These are phyloP conservation scores for Talaromyces thailandensis DNA, from an alignment of 495 filamentous ascomycete species.

Conservation along the genomic window DNA sequence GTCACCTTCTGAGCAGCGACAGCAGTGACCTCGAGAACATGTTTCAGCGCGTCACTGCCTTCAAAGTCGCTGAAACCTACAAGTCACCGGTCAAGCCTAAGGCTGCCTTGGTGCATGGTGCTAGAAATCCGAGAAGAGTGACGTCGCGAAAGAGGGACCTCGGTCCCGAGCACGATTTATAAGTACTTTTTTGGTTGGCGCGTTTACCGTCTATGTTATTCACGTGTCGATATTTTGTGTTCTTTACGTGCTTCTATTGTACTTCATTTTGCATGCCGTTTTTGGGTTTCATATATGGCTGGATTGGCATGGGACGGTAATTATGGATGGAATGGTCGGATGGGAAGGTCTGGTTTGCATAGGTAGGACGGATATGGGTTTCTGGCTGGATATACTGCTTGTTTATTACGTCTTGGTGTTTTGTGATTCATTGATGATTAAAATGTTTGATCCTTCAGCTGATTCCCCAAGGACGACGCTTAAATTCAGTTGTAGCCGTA, in stretches of 20 bases:
- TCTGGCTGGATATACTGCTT: neutral
- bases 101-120: conserved; percentile 16
- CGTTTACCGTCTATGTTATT: neutral
- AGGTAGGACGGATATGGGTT: neutral
- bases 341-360: neutral
- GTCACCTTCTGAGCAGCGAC: conserved; percentile 23
- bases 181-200: conserved; percentile 2
- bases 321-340: neutral
- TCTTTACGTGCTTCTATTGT: neutral
- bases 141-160: conserved; percentile 48
- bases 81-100: conserved; percentile 19
- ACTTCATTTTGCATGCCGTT: neutral
- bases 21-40: conserved; percentile 34
- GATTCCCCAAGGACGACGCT: neutral
- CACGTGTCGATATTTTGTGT: neutral
- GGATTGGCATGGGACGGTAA: neutral
- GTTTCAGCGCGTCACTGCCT: conserved; percentile 32
- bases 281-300: neutral
- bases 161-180: conserved; percentile 44
- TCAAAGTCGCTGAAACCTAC: conserved; percentile 34
- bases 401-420: conserved; percentile 3
- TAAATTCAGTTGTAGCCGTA: neutral
- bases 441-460: neutral
- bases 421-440: neutral
- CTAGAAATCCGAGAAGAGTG: conserved; percentile 43